These are phyloP conservation scores for Malassezia brasiliensis DNA, from an alignment of 1,284 basidiomycete species.

Conservation along the genomic window DNA sequence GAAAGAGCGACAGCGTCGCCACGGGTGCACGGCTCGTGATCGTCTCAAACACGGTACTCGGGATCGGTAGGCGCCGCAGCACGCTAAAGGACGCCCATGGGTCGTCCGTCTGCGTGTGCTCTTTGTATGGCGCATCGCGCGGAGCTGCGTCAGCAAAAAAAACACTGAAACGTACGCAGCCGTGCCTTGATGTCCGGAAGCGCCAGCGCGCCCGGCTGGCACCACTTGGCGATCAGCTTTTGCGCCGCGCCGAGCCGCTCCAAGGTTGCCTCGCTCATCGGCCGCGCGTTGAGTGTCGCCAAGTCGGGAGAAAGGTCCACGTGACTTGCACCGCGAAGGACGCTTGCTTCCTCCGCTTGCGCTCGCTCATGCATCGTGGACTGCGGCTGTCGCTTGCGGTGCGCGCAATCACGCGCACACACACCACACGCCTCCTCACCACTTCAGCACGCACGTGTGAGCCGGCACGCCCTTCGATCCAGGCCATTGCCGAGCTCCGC, in stretches of 20 bases:
- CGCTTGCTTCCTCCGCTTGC: not conserved
- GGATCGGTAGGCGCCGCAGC: slow-evolving; percentile 32
- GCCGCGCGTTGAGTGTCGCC: not conserved
- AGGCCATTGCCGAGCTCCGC: slow-evolving; percentile 75
- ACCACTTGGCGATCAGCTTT: slow-evolving; percentile 14
- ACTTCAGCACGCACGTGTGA: not conserved
- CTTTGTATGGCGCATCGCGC: slow-evolving; percentile 36
- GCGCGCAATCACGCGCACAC: not conserved
- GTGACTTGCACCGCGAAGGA: not conserved
- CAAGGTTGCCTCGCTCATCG: slow-evolving; percentile 12
- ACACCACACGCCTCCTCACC: not conserved
- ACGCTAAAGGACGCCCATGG: slow-evolving; percentile 35
- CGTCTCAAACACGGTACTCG: slow-evolving; percentile 31
- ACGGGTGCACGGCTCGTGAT: slow-evolving; percentile 33
- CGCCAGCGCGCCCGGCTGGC: slow-evolving; percentile 16
- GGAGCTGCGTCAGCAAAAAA: slow-evolving; percentile 17
- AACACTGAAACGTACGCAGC: slow-evolving; percentile 7
- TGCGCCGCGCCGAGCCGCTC: slow-evolving; percentile 15
- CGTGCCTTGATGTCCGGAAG: slow-evolving; percentile 18
- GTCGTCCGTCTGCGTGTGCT: slow-evolving; percentile 27
- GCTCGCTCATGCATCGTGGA: not conserved
- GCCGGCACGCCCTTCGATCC: slow-evolving; percentile 51
- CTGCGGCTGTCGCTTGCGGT: not conserved
- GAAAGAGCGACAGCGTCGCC: slow-evolving; percentile 61
- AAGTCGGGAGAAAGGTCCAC: not conserved